Conservation (phyloP, 2,329 filamentous ascomycete species). For the Penicillium sp. region DNA sequence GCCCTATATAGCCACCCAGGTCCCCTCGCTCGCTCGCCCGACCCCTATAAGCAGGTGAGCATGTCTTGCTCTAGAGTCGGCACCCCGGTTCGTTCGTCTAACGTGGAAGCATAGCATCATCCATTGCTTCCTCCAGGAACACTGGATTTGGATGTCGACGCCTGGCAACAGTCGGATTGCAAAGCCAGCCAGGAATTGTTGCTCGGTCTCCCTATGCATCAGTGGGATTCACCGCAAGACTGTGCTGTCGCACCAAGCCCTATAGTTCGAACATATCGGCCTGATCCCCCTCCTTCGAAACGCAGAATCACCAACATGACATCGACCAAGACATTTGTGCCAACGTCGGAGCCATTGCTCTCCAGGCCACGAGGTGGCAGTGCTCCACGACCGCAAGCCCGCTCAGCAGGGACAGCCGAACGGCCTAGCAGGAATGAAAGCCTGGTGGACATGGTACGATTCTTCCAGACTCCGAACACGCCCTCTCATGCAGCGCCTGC, state of each 20-base stretch:
- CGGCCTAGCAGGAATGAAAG: conserved; percentile 31
- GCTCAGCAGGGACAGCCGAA: conserved; percentile 33
- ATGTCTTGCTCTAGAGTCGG: background rate
- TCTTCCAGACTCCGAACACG: conserved; percentile 33
- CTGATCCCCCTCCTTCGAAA: conserved; percentile 26
- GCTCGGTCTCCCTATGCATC: conserved; percentile 29
- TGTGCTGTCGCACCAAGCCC: conserved; percentile 35
- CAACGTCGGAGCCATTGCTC: conserved; percentile 14
- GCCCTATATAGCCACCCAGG: conserved; percentile 1
- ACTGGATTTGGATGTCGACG: conserved; percentile 8
- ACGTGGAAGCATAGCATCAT: conserved; percentile 1
- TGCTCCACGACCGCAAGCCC: conserved; percentile 23
- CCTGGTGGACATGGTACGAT: conserved; percentile 36
- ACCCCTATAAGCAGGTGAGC: conserved; percentile 11
- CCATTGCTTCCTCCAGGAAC: background rate
- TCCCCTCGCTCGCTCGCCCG: background rate
- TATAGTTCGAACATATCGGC: conserved; percentile 34
- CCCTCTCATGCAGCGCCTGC: conserved; percentile 12
- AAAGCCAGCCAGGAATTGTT: conserved; percentile 21
- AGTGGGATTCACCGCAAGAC: conserved; percentile 25
- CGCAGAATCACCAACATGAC: conserved; percentile 27
- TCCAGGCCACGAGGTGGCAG: conserved; percentile 10
- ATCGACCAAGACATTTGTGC: conserved; percentile 4
- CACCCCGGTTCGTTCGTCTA: conserved; percentile 6
- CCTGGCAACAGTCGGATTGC: conserved; percentile 13